phyloP scores from a whole-genome alignment of 192 early-diverging fungal species.

The Funneliformis mosseae region DNA sequence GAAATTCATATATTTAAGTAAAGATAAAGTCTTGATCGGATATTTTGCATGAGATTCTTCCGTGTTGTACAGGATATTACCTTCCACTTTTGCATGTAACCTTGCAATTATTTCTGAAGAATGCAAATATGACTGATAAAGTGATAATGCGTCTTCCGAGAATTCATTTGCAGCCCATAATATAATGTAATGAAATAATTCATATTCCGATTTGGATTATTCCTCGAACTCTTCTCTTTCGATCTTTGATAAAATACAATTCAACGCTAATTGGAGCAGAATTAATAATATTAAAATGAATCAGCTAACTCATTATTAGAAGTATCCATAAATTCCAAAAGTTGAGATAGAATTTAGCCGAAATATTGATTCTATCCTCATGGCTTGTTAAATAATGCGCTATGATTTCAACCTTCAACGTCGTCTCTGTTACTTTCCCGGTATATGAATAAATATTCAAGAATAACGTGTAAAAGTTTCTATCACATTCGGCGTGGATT shows the following conservation, averaged over 20 bases:
- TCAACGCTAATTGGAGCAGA: background rate
- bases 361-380: background rate
- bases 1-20: background rate
- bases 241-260: background rate
- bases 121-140: background rate
- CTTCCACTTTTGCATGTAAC: background rate
- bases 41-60: background rate
- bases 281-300: background rate
- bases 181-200: background rate
- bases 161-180: conserved; percentile 1
- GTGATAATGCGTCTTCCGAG: background rate
- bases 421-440: background rate
- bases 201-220: background rate
- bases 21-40: too few relatives aligned
- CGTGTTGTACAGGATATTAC: background rate
- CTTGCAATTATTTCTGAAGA: background rate
- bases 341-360: background rate
- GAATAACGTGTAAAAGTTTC: background rate
- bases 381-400: background rate
- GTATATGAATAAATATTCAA: background rate
- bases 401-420: background rate
- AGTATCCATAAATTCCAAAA: background rate
- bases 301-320: background rate
- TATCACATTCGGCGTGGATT: background rate
- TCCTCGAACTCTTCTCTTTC: background rate